Base-by-base conservation (phyloP, 306 rosid genomes). In the Begonia masoniana region DNA sequence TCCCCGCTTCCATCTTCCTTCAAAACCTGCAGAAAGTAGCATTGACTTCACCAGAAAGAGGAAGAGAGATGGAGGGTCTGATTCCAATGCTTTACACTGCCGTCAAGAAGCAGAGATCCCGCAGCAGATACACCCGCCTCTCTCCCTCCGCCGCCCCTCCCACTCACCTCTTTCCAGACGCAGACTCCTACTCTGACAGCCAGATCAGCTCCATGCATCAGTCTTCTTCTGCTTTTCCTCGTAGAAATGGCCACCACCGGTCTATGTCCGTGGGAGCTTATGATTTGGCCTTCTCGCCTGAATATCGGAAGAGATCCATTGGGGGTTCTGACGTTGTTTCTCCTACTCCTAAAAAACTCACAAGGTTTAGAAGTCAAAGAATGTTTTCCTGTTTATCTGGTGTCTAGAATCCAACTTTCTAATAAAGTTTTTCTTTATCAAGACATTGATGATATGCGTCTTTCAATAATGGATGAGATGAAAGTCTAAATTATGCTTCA, bases 51-150 rank as follows among this genome's bases (percentile, higher is more conserved):
- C 9, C 39, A 39, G 46, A 45, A 21, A 13, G 9, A 3, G 13
- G 9, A 15, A n/a, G 3, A 42, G 12, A 21, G 19, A 59, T 73
- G 74, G 74, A 68, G 49, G 78, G 78, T 23, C 60, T 73, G 39
- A 61, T 73, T 50, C 78, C 78, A 10, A 17, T 64, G 74, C 47
- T 73, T 36, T 68, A 26, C 68, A 64, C 52, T 58, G 78, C 74
- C 10, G 61, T 73, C 31, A 73, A 68, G 64, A 63, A 24, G 55
- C 56, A 24, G 43, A 58, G 52, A 43, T 26, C 10, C 13, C 57
- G 71, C 5, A 52, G 45, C 12, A 64, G 41, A 19, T 62, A 73
- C 57, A 36, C 43, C 21, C 23, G 56, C 35, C 64, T 66, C 19
- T 56, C 63, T 5, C 36, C 74, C 10, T 13, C 56, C 0, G 11